Conservation (phyloP, 768 basidiomycete genomes). For the Naganishia vishniacii region DNA sequence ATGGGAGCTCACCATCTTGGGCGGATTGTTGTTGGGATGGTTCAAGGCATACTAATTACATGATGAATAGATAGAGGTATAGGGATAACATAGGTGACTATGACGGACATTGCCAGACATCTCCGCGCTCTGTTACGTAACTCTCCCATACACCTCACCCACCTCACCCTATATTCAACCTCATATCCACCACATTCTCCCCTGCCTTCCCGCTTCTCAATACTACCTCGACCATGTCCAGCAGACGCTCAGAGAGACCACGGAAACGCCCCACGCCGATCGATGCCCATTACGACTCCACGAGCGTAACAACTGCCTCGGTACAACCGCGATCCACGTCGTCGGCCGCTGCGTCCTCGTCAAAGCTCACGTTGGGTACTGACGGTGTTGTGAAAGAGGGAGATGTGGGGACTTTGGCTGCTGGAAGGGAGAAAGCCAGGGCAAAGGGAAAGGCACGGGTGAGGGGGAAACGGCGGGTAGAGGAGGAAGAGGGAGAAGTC, state of each 20-base stretch:
- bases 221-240: neutral
- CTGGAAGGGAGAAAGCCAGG: no score
- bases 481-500: no score
- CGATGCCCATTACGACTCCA: neutral
- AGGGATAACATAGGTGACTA: no score
- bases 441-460: no score
- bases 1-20: constrained; percentile 16
- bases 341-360: neutral
- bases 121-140: no score
- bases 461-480: no score
- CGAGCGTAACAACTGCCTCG: neutral
- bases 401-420: no score
- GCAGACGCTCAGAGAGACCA: constrained; percentile 11
- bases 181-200: no score
- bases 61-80: no score
- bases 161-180: neutral
- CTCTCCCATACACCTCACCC: neutral
- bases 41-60: no score
- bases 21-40: neutral
- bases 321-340: neutral
- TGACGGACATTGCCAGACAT: no score
- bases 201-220: no score
- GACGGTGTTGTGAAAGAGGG: neutral
- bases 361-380: neutral
- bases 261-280: constrained; percentile 6